Evolutionary conservation across 352 stramenopile genomes (phyloP).

Genomic region (Phytophthora meadii): DNA sequence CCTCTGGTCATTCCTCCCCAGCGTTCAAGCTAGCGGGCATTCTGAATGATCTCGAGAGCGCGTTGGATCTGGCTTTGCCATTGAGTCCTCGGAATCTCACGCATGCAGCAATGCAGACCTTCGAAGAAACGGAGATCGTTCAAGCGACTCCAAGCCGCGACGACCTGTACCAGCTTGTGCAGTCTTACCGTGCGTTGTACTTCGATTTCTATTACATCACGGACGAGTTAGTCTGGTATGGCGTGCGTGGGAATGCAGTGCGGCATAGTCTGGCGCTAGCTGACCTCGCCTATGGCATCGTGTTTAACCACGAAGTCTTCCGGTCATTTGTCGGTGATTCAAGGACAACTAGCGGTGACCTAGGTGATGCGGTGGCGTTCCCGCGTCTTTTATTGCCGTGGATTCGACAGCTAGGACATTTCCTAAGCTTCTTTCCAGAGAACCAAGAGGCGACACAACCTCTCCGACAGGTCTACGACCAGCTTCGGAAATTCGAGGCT

Average conservation of each 20-base stretch:
- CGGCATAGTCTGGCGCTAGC: conserved; percentile 84
- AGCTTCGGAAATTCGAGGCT: conserved; percentile 77
- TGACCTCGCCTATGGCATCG: conserved; percentile 82
- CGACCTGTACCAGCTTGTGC: conserved; percentile 66
- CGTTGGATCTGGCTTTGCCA: conserved; percentile 69
- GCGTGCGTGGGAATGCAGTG: conserved; percentile 82
- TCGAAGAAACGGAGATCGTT: conserved; percentile 41
- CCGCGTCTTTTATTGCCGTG: conserved; percentile 81
- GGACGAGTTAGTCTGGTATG: conserved; percentile 89
- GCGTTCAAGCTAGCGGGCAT: conserved; percentile 54
- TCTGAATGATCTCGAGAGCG: conserved; percentile 66
- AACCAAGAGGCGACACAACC: conserved; percentile 85
- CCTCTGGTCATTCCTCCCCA: conserved; percentile 23
- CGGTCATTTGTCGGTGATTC: conserved; percentile 56
- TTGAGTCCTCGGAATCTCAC: conserved; percentile 68
- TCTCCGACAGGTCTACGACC: conserved; percentile 81
- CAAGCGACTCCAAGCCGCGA: conserved; percentile 40
- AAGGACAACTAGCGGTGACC: conserved; percentile 18
- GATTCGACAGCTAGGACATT: conserved; percentile 88
- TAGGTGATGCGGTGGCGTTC: conserved; percentile 44
- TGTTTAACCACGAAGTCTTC: conserved; percentile 90
- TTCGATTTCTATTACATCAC: conserved; percentile 94
- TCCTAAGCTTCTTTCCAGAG: conserved; percentile 88
- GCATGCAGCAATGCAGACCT: conserved; percentile 37
- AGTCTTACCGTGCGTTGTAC: conserved; percentile 85